Conservation (phyloP, 768 basidiomycete species). For the Termitomyces sp. region DNA sequence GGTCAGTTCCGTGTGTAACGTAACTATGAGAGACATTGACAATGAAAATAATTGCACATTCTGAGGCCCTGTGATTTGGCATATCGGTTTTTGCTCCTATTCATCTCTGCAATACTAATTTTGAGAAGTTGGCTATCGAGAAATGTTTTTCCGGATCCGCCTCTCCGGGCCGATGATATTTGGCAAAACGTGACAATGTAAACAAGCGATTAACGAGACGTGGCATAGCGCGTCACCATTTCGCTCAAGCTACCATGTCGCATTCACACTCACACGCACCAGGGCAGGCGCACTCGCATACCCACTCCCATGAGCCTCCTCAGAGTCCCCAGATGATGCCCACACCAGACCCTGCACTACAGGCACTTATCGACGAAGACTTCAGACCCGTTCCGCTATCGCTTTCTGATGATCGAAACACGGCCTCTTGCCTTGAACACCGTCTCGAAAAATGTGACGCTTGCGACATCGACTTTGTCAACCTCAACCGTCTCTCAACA, state of each 20-base stretch:
- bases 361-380: constrained; percentile 74
- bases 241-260: constrained; percentile 43
- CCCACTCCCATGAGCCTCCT: constrained; percentile 30
- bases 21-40: too few species aligned
- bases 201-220: constrained; percentile 12
- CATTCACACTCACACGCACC: constrained; percentile 63
- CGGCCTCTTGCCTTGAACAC: constrained; percentile 65
- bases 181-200: not conserved
- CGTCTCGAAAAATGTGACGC: constrained; percentile 68
- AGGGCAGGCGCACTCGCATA: constrained; percentile 47
- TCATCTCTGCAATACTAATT: too few species aligned
- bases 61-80: too few species aligned
- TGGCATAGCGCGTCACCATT: constrained; percentile 9
- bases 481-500: constrained; percentile 73
- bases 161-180: constrained; percentile 6
- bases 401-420: constrained; percentile 49
- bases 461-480: constrained; percentile 71
- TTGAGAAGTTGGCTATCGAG: too few species aligned
- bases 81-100: too few species aligned
- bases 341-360: constrained; percentile 66
- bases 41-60: too few species aligned
- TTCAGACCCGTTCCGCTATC: constrained; percentile 56
- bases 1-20: too few species aligned
- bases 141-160: not conserved
- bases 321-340: constrained; percentile 43